Conservation (phyloP, 257 asterid genomes). For the Jaltomata sinuosa region DNA sequence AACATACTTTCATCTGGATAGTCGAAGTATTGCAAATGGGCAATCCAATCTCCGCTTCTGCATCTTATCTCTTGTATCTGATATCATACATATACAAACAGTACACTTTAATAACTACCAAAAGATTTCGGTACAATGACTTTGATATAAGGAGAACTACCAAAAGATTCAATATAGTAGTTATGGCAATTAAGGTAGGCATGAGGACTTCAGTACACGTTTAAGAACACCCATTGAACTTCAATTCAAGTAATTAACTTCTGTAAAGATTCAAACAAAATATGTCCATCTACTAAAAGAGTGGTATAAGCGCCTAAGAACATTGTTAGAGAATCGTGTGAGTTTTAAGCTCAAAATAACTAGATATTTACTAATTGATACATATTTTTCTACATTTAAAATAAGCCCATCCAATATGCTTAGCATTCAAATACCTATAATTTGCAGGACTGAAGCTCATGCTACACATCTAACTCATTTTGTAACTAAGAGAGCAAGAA, state of each 20-base stretch:
- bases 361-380: neutral
- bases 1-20: conserved; percentile 64
- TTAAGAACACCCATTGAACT: neutral
- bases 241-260: neutral
- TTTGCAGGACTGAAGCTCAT: neutral
- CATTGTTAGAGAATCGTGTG: neutral
- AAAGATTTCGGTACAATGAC: neutral
- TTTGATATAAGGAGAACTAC: neutral
- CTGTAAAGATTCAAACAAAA: neutral
- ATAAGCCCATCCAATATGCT: neutral
- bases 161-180: neutral
- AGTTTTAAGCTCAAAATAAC: neutral
- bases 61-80: conserved; percentile 31
- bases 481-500: neutral
- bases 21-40: conserved; percentile 35
- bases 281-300: neutral
- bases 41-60: conserved; percentile 4
- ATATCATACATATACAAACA: conserved; percentile 1
- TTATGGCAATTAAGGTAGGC: neutral
- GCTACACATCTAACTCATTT: neutral
- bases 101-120: too few relatives aligned
- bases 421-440: neutral
- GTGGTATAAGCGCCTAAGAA: neutral
- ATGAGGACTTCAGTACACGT: neutral
- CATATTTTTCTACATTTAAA: neutral